These are phyloP conservation scores for Lasiodiplodia sp. DNA, from an alignment of 2,329 filamentous ascomycete species.

Conservation along the genomic window DNA sequence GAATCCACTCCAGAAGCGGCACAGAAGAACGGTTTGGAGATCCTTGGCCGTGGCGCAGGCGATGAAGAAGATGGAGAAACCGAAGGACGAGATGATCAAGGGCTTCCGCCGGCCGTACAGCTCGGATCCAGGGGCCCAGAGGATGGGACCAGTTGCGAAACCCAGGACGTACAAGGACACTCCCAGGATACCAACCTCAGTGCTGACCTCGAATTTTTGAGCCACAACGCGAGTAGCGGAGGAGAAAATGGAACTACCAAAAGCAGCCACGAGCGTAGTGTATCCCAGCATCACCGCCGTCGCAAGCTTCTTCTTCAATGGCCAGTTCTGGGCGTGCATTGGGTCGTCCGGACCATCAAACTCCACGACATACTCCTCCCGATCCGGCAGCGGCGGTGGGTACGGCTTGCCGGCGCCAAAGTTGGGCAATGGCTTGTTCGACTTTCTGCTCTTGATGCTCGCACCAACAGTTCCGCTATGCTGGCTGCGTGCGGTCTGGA, in stretches of 20 bases:
- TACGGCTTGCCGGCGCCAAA: slow-evolving; percentile 80
- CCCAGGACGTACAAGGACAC: slow-evolving; percentile 59
- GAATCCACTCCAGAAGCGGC: slow-evolving; percentile 61
- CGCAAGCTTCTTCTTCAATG: slow-evolving; percentile 75
- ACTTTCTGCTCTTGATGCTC: slow-evolving; percentile 56
- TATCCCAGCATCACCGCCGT: slow-evolving; percentile 75
- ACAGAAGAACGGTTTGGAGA: slow-evolving; percentile 61
- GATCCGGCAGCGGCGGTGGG: slow-evolving; percentile 72
- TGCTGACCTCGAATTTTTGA: slow-evolving; percentile 53
- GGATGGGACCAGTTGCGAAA: slow-evolving; percentile 56
- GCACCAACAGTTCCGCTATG: slow-evolving; percentile 75
- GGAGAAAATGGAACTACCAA: slow-evolving; percentile 61
- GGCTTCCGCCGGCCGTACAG: slow-evolving; percentile 58
- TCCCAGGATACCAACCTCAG: slow-evolving; percentile 58
- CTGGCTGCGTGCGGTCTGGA: slow-evolving; percentile 74
- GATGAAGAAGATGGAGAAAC: slow-evolving; percentile 60
- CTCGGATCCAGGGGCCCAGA: slow-evolving; percentile 61
- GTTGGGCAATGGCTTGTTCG: slow-evolving; percentile 65
- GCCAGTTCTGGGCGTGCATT: slow-evolving; percentile 88
- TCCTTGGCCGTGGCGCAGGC: slow-evolving; percentile 59
- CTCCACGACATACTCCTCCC: slow-evolving; percentile 79
- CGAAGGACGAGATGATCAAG: slow-evolving; percentile 58
- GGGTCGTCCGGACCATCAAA: slow-evolving; percentile 87
- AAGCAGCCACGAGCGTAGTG: slow-evolving; percentile 72
- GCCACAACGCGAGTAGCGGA: slow-evolving; percentile 45